Percentiles rank a stretch among this genome's conserved stretches.
Conservation (phyloP, 257 asterid genomes). For the Gentiana dahurica region DNA sequence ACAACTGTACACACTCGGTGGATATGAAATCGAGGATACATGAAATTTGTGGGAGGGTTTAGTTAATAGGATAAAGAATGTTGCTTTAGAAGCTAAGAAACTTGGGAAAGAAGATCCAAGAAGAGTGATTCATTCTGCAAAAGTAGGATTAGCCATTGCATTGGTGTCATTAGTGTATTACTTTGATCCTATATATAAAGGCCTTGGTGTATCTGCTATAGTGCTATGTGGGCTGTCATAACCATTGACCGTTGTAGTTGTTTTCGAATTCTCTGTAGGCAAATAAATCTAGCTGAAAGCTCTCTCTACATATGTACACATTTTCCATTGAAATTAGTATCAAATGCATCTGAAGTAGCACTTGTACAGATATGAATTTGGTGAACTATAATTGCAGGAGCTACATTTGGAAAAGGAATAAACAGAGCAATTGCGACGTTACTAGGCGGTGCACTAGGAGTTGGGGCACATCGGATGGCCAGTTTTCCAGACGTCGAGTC, state of each 20-base stretch:
- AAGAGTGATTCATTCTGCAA: constrained; percentile 29
- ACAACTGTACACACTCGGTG: too few relatives aligned
- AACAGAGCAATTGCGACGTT: too few relatives aligned
- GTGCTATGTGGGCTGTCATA: constrained; percentile 64
- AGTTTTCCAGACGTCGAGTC: constrained; percentile 22
- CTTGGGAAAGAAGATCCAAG: constrained; percentile 17
- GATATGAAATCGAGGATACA: too few relatives aligned
- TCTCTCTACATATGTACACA: too few relatives aligned
- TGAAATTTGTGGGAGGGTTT: constrained; percentile 10
- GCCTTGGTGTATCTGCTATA: constrained; percentile 49
- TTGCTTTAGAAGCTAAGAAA: constrained; percentile 19
- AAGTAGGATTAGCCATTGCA: constrained; percentile 53
- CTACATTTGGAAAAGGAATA: too few relatives aligned
- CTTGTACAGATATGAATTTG: too few relatives aligned
- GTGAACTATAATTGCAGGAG: too few relatives aligned
- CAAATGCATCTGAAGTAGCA: too few relatives aligned
- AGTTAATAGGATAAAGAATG: constrained; percentile 9
- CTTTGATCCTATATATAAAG: too few relatives aligned
- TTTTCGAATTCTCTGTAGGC: constrained; percentile 29
- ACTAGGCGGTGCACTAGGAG: too few relatives aligned
- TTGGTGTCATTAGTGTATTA: constrained; percentile 27
- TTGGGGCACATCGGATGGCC: constrained; percentile 26
- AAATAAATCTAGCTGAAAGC: background rate
- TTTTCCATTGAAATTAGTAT: too few relatives aligned
- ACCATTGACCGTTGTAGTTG: constrained; percentile 43